Percentiles rank a stretch among this genome's conserved stretches.
phyloP scores from a whole-genome alignment of 176 grass and related monocot genomes.

The Raddia guianensis region DNA sequence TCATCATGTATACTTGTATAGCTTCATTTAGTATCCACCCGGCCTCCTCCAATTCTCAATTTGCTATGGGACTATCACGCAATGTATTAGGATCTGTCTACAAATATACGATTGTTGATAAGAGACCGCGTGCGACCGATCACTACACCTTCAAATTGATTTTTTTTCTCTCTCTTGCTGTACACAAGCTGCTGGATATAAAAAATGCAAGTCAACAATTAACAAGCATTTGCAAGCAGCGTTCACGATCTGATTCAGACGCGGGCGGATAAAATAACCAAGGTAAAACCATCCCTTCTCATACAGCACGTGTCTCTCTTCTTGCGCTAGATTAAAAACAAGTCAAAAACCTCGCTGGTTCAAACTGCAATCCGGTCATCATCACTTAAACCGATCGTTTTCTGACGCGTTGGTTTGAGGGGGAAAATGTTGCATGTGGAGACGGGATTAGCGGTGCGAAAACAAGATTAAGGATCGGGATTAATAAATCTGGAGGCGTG shows the following conservation, averaged over 20 bases:
- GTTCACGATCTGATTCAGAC: constrained; percentile 22
- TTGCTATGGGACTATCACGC: too few species aligned
- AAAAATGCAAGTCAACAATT: constrained; percentile 34
- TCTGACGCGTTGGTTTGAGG: too few species aligned
- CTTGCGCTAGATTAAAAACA: background rate
- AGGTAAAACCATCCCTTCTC: constrained; percentile 8
- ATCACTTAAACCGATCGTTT: too few species aligned
- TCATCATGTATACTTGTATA: too few species aligned
- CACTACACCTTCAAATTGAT: too few species aligned
- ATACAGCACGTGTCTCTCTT: constrained; percentile 15
- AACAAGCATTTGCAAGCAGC: constrained; percentile 18
- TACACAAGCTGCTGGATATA: background rate
- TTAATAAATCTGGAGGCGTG: background rate
- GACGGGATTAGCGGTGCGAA: constrained; percentile 31
- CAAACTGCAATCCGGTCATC: background rate
- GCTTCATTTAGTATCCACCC: too few species aligned
- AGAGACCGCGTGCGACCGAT: too few species aligned
- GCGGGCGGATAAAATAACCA: constrained; percentile 36
- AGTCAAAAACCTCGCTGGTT: background rate
- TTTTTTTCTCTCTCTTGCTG: background rate
- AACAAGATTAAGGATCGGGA: background rate
- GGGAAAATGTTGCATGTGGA: background rate
- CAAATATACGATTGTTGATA: too few species aligned
- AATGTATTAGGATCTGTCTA: too few species aligned
- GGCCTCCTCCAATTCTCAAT: too few species aligned